These are phyloP conservation scores for Taphrina sp. DNA, from an alignment of 1,139 yeast species.

Conservation along the genomic window DNA sequence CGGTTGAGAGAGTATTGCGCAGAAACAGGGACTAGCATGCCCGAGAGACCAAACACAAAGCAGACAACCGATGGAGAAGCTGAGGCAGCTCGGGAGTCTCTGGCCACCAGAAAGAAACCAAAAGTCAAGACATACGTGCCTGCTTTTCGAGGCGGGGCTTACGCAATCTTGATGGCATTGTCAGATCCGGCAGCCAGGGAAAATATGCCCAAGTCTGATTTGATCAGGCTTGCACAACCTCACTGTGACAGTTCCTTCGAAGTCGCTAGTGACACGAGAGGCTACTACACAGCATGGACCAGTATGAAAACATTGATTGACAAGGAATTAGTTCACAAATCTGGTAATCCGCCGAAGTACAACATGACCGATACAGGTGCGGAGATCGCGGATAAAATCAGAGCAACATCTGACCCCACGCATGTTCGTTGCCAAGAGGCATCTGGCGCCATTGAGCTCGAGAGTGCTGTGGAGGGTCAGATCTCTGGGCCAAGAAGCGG, in stretches of 20 bases:
- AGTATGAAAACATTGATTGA: slow-evolving; percentile 62
- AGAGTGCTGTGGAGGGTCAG: background rate
- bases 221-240: slow-evolving; percentile 57
- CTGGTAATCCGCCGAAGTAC: slow-evolving; percentile 63
- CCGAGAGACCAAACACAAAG: slow-evolving; percentile 40
- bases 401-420: slow-evolving; percentile 29
- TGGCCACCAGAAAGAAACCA: slow-evolving; percentile 18
- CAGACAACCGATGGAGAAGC: background rate
- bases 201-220: slow-evolving; percentile 58
- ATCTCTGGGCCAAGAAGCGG: too few species aligned
- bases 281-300: slow-evolving; percentile 74
- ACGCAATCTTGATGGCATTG: slow-evolving; percentile 72
- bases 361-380: slow-evolving; percentile 71
- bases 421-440: slow-evolving; percentile 3
- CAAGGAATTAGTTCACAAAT: slow-evolving; percentile 58
- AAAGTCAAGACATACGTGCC: slow-evolving; percentile 63
- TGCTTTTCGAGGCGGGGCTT: slow-evolving; percentile 75
- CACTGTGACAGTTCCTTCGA: slow-evolving; percentile 67
- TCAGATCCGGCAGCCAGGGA: slow-evolving; percentile 52
- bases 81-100: too few species aligned
- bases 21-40: slow-evolving; percentile 48
- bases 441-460: background rate
- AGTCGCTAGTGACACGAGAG: slow-evolving; percentile 49
- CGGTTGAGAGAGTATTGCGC: slow-evolving; percentile 52
- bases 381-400: slow-evolving; percentile 53